Percentiles rank a stretch among this genome's conserved stretches.
Evolutionary conservation across 805 yeast genomes (phyloP).

Genomic region (Nakazawaea wickerhamii): DNA sequence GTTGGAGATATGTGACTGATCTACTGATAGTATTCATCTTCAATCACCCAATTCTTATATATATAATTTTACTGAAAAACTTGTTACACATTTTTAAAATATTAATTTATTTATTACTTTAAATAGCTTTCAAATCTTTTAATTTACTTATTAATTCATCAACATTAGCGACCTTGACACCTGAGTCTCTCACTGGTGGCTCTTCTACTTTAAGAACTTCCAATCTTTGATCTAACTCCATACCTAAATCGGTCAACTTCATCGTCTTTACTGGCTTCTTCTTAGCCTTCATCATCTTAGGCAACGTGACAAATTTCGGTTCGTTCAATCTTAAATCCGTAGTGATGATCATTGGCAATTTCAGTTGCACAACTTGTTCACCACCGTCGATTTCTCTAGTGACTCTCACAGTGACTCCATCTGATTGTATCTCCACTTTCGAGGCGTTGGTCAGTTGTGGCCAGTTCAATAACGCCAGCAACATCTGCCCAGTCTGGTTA

Average conservation of each 20-base stretch:
- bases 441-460: conserved; percentile 96
- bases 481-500: conserved; percentile 94
- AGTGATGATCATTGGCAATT: conserved; percentile 80
- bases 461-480: conserved; percentile 91
- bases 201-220: conserved; percentile 72
- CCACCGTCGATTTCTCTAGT: conserved; percentile 97
- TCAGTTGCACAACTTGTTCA: conserved; percentile 70
- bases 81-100: too few relatives aligned
- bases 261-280: conserved; percentile 81
- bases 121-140: conserved; percentile 70
- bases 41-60: too few relatives aligned
- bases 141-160: conserved; percentile 78
- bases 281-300: conserved; percentile 97
- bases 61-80: too few relatives aligned
- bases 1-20: conserved; percentile 24
- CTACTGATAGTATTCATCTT: conserved; percentile 17
- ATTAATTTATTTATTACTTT: conserved; percentile 19
- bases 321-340: conserved; percentile 91
- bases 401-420: conserved; percentile 51
- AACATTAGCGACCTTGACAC: conserved; percentile 72
- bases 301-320: conserved; percentile 94
- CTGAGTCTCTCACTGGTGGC: conserved; percentile 79
- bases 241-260: conserved; percentile 60
- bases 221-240: conserved; percentile 57
- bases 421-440: conserved; percentile 60